A percentile compares a stretch with the other conserved stretches of the same genome.
These are phyloP conservation scores for Begonia loranthoides DNA, from an alignment of 306 rosid species.

Conservation along the genomic window DNA sequence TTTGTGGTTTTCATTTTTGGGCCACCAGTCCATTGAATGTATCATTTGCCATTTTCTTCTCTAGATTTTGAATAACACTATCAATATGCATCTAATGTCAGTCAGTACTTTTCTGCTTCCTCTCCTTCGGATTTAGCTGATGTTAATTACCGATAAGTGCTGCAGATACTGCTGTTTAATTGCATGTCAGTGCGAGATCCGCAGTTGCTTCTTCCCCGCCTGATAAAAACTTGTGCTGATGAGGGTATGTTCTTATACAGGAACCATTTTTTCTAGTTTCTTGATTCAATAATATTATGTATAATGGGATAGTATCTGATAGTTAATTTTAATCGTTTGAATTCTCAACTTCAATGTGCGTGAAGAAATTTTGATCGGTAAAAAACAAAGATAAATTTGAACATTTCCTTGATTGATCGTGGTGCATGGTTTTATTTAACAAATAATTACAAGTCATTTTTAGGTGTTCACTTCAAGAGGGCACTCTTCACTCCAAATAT, in stretches of 20 bases:
- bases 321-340: not conserved
- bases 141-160: constrained; percentile 6
- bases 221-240: constrained; percentile 73
- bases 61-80: no score
- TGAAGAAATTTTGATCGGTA: not conserved
- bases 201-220: constrained; percentile 64
- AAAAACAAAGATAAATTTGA: not conserved
- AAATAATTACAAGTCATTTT: not conserved
- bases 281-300: no score
- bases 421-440: no score
- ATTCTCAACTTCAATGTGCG: not conserved
- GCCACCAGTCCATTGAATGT: no score
- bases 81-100: not conserved
- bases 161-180: constrained; percentile 89
- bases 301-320: no score
- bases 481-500: constrained; percentile 81
- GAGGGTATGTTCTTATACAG: constrained; percentile 43
- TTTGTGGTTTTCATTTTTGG: no score
- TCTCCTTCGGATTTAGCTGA: constrained; percentile 10
- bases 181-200: constrained; percentile 94
- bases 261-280: not conserved
- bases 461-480: constrained; percentile 79
- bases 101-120: constrained; percentile 4
- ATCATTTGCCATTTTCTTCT: no score
- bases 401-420: not conserved